Base-by-base conservation (phyloP, 805 yeast genomes). In the Zygoascus bituminiphila region DNA sequence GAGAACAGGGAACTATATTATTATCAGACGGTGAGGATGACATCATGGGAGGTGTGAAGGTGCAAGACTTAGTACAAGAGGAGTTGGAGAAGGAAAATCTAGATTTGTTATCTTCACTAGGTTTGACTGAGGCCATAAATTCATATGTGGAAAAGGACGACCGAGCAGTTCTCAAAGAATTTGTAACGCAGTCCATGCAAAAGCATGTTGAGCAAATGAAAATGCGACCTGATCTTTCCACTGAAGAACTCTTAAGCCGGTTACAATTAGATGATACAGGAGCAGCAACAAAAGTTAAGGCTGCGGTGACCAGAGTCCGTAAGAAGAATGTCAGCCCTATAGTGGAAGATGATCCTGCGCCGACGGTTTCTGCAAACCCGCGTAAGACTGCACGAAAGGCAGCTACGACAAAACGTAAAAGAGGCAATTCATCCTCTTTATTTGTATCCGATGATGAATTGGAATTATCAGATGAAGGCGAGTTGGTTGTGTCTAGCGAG, bases 61-160 rank as follows among this genome's bases (percentile, higher is more conserved):
- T 85, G 15, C 82, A 81, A 53, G 70, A 75, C 1, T 71, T 88
- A 51, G 81, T 91, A 22, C 75, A 76, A 40, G 79, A 76, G 46
- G 77, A 78, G 40, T 65, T 91, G 49, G 70, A 74, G 35, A 81
- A 81, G 38, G 77, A 85, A 47, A 76, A 79, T 47, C 68, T 91
- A 40, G 72, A 81, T 2, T 65, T 91, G 40, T 64, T 91, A n/a
- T 84, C 88, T 0, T 91, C 85, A 54, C 64, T 70, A 9, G 94
- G 93, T 0, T 73, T 89, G 62, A 78, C 79, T 44, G 78, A 80
- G 29, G 91, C 94, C 0, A 76, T 93, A 1, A 75, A 76, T 46
- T 75, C 73, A 48, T 84, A 79, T 61, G 81, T 93, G 3, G 88
- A 82, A 40, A 87, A 85, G 54, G 96, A 88, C 51, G 96, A 89